Conservation (phyloP, 257 asterid genomes). For the Paulownia fortunei region DNA sequence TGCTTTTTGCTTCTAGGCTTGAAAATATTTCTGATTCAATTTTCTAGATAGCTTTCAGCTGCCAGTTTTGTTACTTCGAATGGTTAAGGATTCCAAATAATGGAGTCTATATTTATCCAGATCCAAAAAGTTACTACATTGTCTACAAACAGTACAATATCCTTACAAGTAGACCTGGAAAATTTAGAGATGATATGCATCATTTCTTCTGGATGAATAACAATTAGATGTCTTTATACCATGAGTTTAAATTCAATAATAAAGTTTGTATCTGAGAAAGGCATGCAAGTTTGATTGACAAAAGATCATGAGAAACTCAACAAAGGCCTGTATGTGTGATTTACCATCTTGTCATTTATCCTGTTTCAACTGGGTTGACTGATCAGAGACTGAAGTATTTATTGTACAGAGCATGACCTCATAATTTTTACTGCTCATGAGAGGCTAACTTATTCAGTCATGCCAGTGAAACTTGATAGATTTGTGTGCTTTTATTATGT, state of each 20-base stretch:
- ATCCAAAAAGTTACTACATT: neutral
- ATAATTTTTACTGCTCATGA: neutral
- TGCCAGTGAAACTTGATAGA: neutral
- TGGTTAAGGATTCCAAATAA: neutral
- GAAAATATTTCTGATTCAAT: neutral
- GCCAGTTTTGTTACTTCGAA: neutral
- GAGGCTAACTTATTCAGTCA: neutral
- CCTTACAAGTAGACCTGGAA: neutral
- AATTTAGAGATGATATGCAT: neutral
- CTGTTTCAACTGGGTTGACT: neutral
- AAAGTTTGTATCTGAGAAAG: neutral
- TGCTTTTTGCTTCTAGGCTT: neutral
- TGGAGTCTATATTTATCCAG: neutral
- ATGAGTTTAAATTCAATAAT: neutral
- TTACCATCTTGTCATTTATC: neutral
- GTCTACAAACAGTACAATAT: neutral
- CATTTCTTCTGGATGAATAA: neutral
- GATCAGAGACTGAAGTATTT: neutral
- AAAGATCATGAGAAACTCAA: neutral
- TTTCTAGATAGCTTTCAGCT: neutral
- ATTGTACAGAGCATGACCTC: neutral
- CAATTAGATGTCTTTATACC: neutral
- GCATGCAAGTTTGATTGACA: conserved; percentile 1
- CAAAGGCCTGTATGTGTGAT: neutral
- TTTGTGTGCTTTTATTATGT: neutral